These are phyloP conservation scores for Tulasnella sp. DNA, from an alignment of 768 basidiomycete species.

Conservation along the genomic window DNA sequence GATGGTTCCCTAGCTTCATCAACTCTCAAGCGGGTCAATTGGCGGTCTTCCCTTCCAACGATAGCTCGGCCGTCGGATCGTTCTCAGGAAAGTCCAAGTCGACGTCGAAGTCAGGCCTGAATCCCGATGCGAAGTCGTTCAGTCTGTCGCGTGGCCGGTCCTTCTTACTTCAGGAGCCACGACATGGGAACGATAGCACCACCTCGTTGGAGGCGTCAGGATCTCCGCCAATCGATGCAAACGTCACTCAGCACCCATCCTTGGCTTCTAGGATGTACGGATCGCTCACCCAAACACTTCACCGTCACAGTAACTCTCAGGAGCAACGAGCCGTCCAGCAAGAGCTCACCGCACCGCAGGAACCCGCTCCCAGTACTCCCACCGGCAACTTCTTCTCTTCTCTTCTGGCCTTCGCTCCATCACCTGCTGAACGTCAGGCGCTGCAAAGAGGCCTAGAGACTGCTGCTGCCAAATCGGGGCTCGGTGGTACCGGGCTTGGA, in stretches of 20 bases:
- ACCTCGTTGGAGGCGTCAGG: background rate
- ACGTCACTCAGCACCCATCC: constrained; percentile 6
- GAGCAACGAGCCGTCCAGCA: background rate
- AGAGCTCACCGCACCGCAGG: background rate
- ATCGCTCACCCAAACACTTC: constrained; percentile 6
- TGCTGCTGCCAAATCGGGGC: background rate
- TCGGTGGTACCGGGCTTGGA: background rate
- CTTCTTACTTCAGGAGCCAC: constrained; percentile 3
- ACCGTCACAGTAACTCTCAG: background rate
- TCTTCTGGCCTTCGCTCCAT: constrained; percentile 81
- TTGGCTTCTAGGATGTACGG: constrained; percentile 14
- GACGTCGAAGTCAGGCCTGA: constrained; percentile 44
- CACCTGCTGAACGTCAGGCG: constrained; percentile 76
- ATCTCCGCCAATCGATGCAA: background rate
- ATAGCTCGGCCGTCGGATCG: constrained; percentile 16
- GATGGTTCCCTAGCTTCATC: constrained; percentile 12
- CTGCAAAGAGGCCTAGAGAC: constrained; percentile 59
- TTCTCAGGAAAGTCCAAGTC: constrained; percentile 4
- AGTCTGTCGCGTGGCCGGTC: constrained; percentile 31
- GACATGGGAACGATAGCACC: background rate
- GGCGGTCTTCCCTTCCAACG: constrained; percentile 8
- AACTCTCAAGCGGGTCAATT: constrained; percentile 8
- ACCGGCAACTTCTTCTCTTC: constrained; percentile 29
- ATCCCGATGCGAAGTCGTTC: constrained; percentile 82
- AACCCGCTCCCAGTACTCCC: background rate